A percentile compares a stretch with the other conserved stretches of the same genome.
Conservation (phyloP, 176 grass and related monocot species). For the Chrysopogon serrulatus region DNA sequence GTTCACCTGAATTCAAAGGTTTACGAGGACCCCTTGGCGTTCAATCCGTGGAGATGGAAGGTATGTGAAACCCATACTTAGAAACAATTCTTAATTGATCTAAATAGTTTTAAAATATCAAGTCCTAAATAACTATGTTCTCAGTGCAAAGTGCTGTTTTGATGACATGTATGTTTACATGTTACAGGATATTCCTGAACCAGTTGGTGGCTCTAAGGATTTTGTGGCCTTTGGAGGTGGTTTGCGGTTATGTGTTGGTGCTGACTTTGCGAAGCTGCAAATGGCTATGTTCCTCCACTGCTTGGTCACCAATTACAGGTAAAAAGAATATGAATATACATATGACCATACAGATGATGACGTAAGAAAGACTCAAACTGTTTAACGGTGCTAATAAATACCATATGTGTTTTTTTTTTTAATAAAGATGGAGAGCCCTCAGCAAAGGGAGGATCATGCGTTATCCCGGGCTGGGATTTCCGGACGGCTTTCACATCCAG, state of each 20-base stretch:
- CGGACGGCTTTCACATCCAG: background rate
- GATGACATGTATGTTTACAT: too few species aligned
- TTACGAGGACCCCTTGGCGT: conserved; percentile 41
- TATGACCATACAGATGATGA: too few species aligned
- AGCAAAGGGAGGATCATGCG: background rate
- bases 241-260: conserved; percentile 40
- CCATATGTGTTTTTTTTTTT: background rate
- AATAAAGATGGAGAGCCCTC: background rate
- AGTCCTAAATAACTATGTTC: too few species aligned
- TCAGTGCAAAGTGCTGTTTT: too few species aligned
- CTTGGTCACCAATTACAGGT: conserved; percentile 64
- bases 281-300: conserved; percentile 57
- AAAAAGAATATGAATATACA: background rate
- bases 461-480: background rate
- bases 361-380: too few species aligned
- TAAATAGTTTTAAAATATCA: background rate
- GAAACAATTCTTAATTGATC: too few species aligned
- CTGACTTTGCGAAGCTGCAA: conserved; percentile 49
- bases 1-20: conserved; percentile 28
- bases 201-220: conserved; percentile 49
- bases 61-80: background rate
- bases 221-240: conserved; percentile 63
- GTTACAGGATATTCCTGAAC: conserved; percentile 23
- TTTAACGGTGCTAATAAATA: too few species aligned
- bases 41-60: conserved; percentile 76